phyloP scores from a whole-genome alignment of 345 rosid genomes.

The Triadica sebifera region DNA sequence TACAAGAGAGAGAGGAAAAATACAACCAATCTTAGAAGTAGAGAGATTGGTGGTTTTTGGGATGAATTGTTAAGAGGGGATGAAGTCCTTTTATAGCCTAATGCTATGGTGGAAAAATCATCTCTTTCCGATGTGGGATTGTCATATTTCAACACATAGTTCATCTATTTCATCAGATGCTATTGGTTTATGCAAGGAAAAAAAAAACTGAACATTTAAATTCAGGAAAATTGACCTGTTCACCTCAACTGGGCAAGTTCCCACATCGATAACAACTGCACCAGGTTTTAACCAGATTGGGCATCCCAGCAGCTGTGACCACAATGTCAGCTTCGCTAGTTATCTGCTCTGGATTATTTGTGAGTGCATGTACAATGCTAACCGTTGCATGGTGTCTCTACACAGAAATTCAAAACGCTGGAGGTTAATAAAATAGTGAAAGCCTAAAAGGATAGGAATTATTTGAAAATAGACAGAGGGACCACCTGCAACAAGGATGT shows the following conservation, averaged over 20 bases:
- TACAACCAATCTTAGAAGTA: no score
- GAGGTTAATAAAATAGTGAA: constrained; percentile 6
- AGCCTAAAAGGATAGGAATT: neutral
- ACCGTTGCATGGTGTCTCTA: constrained; percentile 95
- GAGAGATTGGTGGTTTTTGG: no score
- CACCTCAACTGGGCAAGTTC: constrained; percentile 82
- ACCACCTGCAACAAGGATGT: constrained; percentile 77
- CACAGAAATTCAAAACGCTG: constrained; percentile 26
- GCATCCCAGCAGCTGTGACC: constrained; percentile 78
- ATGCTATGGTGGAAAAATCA: no score
- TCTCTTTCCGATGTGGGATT: no score
- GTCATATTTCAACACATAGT: no score
- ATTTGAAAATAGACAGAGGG: neutral
- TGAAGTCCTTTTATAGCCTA: no score
- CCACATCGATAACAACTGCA: constrained; percentile 84
- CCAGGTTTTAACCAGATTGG: constrained; percentile 83
- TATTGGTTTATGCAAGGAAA: neutral
- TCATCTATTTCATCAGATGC: neutral
- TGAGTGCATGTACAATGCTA: constrained; percentile 65
- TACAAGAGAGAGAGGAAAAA: no score
- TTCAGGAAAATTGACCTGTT: constrained; percentile 1
- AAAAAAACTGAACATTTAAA: neutral
- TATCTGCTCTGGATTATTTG: constrained; percentile 65
- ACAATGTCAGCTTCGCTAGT: constrained; percentile 77
- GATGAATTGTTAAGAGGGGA: no score